These are phyloP conservation scores for Ustilago nuda DNA, from an alignment of 1,284 basidiomycete species.

Conservation along the genomic window DNA sequence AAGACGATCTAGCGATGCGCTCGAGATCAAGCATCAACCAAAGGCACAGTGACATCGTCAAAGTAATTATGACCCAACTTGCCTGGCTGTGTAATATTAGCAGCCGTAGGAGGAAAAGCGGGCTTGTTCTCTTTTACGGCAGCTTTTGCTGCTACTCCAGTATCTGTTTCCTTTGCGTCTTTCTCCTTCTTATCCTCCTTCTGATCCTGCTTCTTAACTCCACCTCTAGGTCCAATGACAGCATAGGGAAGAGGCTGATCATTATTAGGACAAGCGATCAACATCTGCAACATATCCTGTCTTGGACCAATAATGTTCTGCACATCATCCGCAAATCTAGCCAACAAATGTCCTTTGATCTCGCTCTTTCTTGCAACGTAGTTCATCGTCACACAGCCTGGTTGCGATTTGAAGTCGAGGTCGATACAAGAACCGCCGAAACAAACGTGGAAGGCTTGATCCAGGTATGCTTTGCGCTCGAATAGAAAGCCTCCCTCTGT, in stretches of 20 bases:
- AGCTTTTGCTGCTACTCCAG: not conserved
- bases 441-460: conserved; percentile 17
- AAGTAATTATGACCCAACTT: conserved; percentile 16
- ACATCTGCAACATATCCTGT: conserved; percentile 12
- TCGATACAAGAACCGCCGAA: conserved; percentile 32
- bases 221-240: conserved; percentile 19
- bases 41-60: conserved; percentile 22
- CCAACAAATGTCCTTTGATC: conserved; percentile 21
- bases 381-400: conserved; percentile 18
- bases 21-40: not conserved
- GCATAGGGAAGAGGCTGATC: conserved; percentile 20
- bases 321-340: conserved; percentile 24
- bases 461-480: not conserved
- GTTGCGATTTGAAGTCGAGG: conserved; percentile 12
- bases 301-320: conserved; percentile 15
- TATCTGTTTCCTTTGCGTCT: not conserved
- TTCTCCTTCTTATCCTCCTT: not conserved
- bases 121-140: not conserved
- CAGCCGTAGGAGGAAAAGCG: not conserved
- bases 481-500: conserved; percentile 38
- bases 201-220: conserved; percentile 1
- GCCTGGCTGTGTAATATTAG: not conserved
- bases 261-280: conserved; percentile 6
- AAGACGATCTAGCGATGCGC: too few relatives aligned
- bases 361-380: conserved; percentile 1